Conservation (phyloP, 164 flowering plant species). For the Paratinospora sagittata region DNA sequence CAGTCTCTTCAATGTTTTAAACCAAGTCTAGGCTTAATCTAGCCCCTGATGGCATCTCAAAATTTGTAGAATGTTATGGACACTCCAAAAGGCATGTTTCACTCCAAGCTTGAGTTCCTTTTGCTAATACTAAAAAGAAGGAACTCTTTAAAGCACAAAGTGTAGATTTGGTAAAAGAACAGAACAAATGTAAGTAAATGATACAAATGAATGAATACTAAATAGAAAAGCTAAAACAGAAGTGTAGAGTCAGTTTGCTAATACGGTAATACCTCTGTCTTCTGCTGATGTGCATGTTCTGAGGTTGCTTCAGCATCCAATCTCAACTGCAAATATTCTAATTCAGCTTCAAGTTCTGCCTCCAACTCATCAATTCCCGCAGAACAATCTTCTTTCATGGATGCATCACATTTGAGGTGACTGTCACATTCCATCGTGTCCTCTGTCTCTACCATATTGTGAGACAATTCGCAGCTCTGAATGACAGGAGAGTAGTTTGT, state of each 20-base stretch:
- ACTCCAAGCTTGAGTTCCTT: not conserved
- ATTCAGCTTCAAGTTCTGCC: slow-evolving; percentile 57
- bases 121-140: not conserved
- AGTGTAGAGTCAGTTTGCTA: not conserved
- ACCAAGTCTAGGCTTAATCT: not conserved
- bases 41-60: not conserved
- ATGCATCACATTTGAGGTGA: not conserved
- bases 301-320: slow-evolving; percentile 22
- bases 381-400: slow-evolving; percentile 12
- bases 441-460: slow-evolving; percentile 4
- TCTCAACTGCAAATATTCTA: slow-evolving; percentile 45
- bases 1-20: not conserved
- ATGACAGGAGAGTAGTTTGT: slow-evolving; percentile 13
- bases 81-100: not conserved
- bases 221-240: too few relatives aligned
- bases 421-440: slow-evolving; percentile 3
- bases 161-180: not conserved
- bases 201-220: too few relatives aligned
- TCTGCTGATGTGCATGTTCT: not conserved
- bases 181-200: not conserved
- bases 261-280: not conserved
- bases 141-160: not conserved
- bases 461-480: slow-evolving; percentile 11
- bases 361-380: slow-evolving; percentile 43
- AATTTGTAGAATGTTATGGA: not conserved